Percentiles rank a stretch among this genome's conserved stretches.
These are phyloP conservation scores for Miamiensis avidus DNA, from an alignment of 169 alveolate species.

Conservation along the genomic window DNA sequence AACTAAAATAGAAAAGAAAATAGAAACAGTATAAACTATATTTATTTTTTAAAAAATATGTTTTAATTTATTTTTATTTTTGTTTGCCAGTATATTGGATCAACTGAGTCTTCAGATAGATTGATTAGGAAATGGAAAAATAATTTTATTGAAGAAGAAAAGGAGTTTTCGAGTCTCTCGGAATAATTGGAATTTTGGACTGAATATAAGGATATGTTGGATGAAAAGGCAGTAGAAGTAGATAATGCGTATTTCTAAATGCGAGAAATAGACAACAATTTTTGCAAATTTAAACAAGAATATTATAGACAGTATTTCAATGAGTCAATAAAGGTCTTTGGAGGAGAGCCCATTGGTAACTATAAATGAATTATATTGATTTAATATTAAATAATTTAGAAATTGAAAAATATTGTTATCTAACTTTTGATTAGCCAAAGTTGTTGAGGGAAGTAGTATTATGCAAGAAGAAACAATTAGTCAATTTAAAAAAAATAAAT, in stretches of 20 bases:
- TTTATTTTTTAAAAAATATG: too few relatives aligned
- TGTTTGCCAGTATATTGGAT: not conserved
- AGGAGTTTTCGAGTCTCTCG: not conserved
- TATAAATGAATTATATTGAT: not conserved
- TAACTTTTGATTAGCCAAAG: too few relatives aligned
- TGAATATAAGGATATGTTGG: conserved; percentile 18
- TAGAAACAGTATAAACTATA: not conserved
- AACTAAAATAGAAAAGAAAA: too few relatives aligned
- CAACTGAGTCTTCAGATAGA: not conserved
- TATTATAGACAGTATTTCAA: not conserved
- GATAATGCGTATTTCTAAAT: not conserved
- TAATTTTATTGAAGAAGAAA: not conserved
- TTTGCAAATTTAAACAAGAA: not conserved
- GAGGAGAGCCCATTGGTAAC: not conserved
- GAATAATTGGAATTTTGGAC: conserved; percentile 10
- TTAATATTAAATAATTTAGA: not conserved
- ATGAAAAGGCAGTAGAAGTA: conserved; percentile 12
- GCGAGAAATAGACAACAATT: not conserved
- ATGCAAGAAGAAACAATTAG: too few relatives aligned
- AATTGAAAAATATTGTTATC: too few relatives aligned
- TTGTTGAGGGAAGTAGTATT: too few relatives aligned
- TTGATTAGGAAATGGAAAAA: not conserved
- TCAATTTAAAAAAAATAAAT: too few relatives aligned
- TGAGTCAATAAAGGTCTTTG: not conserved
- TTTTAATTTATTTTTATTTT: too few relatives aligned